phyloP scores from a whole-genome alignment of 176 grass and related monocot genomes.

The Ensete ventricosum region DNA sequence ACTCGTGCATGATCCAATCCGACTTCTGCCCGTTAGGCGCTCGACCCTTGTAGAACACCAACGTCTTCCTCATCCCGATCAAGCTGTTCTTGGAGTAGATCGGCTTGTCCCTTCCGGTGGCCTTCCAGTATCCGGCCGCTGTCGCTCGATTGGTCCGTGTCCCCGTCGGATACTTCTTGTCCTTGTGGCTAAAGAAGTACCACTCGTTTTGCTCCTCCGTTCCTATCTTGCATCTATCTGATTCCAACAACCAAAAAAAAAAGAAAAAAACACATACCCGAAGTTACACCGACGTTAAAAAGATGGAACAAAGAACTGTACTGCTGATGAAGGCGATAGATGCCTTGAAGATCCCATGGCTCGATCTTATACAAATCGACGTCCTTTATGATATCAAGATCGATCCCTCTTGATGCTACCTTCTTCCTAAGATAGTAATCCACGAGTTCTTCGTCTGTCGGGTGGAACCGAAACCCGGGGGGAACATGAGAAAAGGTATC shows the following conservation, averaged over 20 bases:
- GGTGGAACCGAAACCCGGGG: conserved; percentile 88
- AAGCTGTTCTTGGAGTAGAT: conserved; percentile 70
- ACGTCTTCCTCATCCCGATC: conserved; percentile 84
- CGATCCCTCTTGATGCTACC: conserved; percentile 64
- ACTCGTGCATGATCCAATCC: conserved; percentile 99
- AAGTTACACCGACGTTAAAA: too few relatives aligned
- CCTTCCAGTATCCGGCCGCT: conserved; percentile 89
- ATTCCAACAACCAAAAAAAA: not conserved
- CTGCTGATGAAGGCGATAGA: not conserved
- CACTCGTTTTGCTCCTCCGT: conserved; percentile 65
- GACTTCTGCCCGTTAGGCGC: conserved; percentile 82
- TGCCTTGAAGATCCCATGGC: conserved; percentile 95
- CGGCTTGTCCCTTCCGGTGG: conserved; percentile 81
- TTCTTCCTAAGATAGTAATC: conserved; percentile 98
- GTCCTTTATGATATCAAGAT: conserved; percentile 83
- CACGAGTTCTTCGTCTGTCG: conserved; percentile 86
- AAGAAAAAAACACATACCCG: too few relatives aligned
- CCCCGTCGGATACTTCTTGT: conserved; percentile 94
- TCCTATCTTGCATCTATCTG: conserved; percentile 81
- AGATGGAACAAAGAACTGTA: too few relatives aligned
- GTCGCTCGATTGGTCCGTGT: conserved; percentile 91
- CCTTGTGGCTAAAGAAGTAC: conserved; percentile 98
- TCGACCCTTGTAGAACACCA: conserved; percentile 83
- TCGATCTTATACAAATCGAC: conserved; percentile 96
- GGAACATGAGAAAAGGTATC: conserved; percentile 74